Conservation (phyloP, 192 early-diverging fungal genomes). For the Coemansia sp. region DNA sequence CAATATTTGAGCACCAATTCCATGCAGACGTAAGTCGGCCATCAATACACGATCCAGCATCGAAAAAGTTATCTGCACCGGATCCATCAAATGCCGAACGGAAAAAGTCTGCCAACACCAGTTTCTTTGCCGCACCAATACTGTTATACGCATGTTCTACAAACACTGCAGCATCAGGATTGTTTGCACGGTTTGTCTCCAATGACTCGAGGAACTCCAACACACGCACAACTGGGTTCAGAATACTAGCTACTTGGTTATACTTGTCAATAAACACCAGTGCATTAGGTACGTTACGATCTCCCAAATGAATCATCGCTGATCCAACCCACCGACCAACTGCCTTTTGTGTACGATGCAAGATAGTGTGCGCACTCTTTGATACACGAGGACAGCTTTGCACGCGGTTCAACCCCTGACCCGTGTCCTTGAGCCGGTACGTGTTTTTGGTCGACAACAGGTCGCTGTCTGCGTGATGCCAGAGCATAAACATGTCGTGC, state of each 20-base stretch:
- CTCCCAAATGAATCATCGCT: slow-evolving; percentile 94
- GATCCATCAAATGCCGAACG: slow-evolving; percentile 94
- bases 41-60: slow-evolving; percentile 94
- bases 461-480: slow-evolving; percentile 87
- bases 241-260: slow-evolving; percentile 95
- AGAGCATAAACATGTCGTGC: slow-evolving; percentile 97
- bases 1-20: slow-evolving; percentile 87
- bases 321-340: slow-evolving; percentile 91
- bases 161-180: slow-evolving; percentile 59
- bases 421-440: slow-evolving; percentile 93
- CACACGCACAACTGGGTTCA: slow-evolving; percentile 78
- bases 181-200: slow-evolving; percentile 9
- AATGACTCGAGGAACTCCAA: slow-evolving; percentile 70
- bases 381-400: slow-evolving; percentile 83
- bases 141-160: slow-evolving; percentile 69
- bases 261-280: slow-evolving; percentile 99
- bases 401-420: slow-evolving; percentile 95
- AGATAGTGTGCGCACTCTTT: slow-evolving; percentile 81
- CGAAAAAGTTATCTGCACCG: slow-evolving; percentile 87
- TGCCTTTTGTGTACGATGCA: slow-evolving; percentile 80
- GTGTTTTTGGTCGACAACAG: slow-evolving; percentile 64
- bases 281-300: slow-evolving; percentile 98
- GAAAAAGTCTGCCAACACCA: slow-evolving; percentile 92
- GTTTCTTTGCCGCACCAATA: slow-evolving; percentile 59
- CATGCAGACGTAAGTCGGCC: slow-evolving; percentile 90